Evolutionary conservation across 345 rosid genomes (phyloP).

Genomic region (Eucalyptus caleyi): DNA sequence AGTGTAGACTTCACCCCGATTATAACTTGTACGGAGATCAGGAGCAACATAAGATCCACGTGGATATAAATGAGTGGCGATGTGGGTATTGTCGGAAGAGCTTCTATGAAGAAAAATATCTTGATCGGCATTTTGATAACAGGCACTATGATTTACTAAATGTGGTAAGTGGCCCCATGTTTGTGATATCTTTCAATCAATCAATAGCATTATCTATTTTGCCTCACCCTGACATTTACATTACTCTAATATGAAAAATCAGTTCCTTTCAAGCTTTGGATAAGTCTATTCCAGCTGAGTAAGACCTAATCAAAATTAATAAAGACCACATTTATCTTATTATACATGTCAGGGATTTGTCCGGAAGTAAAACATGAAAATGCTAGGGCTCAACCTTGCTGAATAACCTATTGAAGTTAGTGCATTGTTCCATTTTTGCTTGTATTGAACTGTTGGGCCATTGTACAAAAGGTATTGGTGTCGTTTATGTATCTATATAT

Average conservation of each 20-base stretch:
- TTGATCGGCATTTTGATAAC: slow-evolving; percentile 55
- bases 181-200: neutral
- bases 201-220: neutral
- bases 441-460: neutral
- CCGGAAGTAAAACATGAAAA: neutral
- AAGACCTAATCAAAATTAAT: neutral
- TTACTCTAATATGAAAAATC: neutral
- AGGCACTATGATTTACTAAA: slow-evolving; percentile 46
- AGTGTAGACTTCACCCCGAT: slow-evolving; percentile 42
- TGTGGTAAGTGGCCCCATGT: slow-evolving; percentile 20
- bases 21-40: slow-evolving; percentile 58
- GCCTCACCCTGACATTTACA: neutral
- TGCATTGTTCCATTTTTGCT: neutral
- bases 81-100: slow-evolving; percentile 60
- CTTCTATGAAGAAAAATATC: slow-evolving; percentile 52
- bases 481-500: neutral
- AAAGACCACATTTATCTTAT: neutral
- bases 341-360: neutral
- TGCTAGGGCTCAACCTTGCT: neutral
- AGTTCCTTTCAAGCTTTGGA: neutral
- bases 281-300: neutral
- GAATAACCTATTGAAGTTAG: neutral
- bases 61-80: slow-evolving; percentile 46
- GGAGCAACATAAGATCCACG: slow-evolving; percentile 45
- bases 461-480: neutral